A percentile compares a stretch with the other conserved stretches of the same genome.
Evolutionary conservation across 2,329 filamentous ascomycete species (phyloP).

Genomic region (Cladophialophora chaetospira): DNA sequence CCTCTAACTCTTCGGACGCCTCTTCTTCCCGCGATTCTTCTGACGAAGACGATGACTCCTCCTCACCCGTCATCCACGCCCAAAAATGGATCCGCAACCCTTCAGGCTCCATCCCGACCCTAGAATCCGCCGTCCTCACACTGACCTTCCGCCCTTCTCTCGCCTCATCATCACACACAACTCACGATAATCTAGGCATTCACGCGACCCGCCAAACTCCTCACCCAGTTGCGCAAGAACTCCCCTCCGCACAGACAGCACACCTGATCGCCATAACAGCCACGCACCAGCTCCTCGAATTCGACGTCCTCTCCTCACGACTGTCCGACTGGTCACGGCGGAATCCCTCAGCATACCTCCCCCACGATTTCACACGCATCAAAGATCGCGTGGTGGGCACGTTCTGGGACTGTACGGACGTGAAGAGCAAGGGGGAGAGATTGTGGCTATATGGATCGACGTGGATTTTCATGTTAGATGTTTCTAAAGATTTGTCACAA

Average conservation of each 20-base stretch:
- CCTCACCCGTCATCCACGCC: slow-evolving; percentile 54
- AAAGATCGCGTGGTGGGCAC: slow-evolving; percentile 71
- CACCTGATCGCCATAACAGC: slow-evolving; percentile 64
- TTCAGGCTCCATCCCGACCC: slow-evolving; percentile 68
- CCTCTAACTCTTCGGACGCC: slow-evolving; percentile 14
- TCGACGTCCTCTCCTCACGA: slow-evolving; percentile 74
- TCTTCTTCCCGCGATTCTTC: slow-evolving; percentile 26
- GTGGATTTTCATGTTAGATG: slow-evolving; percentile 91
- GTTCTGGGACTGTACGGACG: slow-evolving; percentile 61
- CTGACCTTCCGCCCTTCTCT: slow-evolving; percentile 65
- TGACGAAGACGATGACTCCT: slow-evolving; percentile 52
- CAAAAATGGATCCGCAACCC: slow-evolving; percentile 77
- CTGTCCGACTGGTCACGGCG: slow-evolving; percentile 83
- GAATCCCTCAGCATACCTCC: slow-evolving; percentile 75
- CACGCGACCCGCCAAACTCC: slow-evolving; percentile 55
- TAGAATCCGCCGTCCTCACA: slow-evolving; percentile 65
- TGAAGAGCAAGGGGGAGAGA: slow-evolving; percentile 52
- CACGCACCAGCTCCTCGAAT: slow-evolving; percentile 70
- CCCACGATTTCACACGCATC: slow-evolving; percentile 70
- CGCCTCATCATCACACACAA: slow-evolving; percentile 38
- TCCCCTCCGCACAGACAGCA: slow-evolving; percentile 56
- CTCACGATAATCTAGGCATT: slow-evolving; percentile 40
- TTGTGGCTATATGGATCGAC: slow-evolving; percentile 85
- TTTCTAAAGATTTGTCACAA: slow-evolving; percentile 67
- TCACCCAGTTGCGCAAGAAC: slow-evolving; percentile 58